Conservation (phyloP, 73 alveolate species). For the Blepharisma japonicum region DNA sequence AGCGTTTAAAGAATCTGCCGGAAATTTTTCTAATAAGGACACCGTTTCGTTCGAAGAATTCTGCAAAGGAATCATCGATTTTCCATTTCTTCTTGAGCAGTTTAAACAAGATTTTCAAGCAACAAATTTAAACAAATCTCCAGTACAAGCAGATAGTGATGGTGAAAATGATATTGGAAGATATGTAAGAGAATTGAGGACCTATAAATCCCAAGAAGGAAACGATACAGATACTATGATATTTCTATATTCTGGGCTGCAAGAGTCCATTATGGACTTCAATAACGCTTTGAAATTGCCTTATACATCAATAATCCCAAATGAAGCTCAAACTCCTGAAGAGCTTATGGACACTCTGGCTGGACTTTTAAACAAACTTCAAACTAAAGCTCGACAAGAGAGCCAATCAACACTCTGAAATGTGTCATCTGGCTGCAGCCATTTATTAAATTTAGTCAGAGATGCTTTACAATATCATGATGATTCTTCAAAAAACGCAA, state of each 20-base stretch:
- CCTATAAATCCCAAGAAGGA: too few relatives aligned
- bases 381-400: too few relatives aligned
- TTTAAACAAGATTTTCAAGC: not conserved
- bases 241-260: not conserved
- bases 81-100: conserved; percentile 7
- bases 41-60: not conserved
- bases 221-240: not conserved
- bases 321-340: too few relatives aligned
- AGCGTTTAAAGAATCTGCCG: not conserved
- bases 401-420: too few relatives aligned
- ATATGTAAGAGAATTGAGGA: not conserved
- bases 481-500: too few relatives aligned
- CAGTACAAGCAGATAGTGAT: not conserved
- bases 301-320: too few relatives aligned
- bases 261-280: not conserved
- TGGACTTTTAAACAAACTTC: too few relatives aligned
- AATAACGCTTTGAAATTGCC: not conserved
- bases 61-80: conserved; percentile 4
- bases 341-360: too few relatives aligned
- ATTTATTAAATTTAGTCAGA: too few relatives aligned
- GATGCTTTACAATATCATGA: too few relatives aligned
- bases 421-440: too few relatives aligned
- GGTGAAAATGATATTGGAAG: not conserved
- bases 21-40: not conserved
- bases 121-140: not conserved